phyloP scores from a whole-genome alignment of 2,329 filamentous ascomycete species.

The Leptodontidium sp. region DNA sequence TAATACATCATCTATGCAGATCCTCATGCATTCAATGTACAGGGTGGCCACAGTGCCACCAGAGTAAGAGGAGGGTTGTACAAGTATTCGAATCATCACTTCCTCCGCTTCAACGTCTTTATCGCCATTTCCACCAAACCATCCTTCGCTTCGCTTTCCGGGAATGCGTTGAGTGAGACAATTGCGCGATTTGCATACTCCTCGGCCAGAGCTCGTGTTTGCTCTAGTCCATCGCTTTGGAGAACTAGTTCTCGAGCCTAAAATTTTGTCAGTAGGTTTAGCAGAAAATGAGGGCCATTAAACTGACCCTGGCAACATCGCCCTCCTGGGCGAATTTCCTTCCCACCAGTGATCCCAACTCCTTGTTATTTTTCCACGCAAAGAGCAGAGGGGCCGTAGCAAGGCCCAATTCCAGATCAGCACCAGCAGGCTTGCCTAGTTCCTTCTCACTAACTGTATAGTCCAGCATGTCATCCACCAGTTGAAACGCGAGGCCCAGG shows the following conservation, averaged over 20 bases:
- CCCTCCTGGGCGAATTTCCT: slow-evolving; percentile 87
- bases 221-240: slow-evolving; percentile 85
- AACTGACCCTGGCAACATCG: slow-evolving; percentile 83
- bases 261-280: slow-evolving; percentile 31
- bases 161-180: slow-evolving; percentile 82
- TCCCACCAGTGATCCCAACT: slow-evolving; percentile 87
- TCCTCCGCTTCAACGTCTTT: slow-evolving; percentile 88
- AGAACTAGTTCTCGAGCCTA: slow-evolving; percentile 89
- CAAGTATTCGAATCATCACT: slow-evolving; percentile 58
- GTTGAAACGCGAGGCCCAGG: slow-evolving; percentile 91
- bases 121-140: slow-evolving; percentile 93
- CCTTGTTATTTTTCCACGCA: slow-evolving; percentile 89
- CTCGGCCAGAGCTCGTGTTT: slow-evolving; percentile 88
- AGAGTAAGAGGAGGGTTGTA: slow-evolving; percentile 33
- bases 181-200: slow-evolving; percentile 91
- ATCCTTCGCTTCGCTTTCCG: slow-evolving; percentile 92
- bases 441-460: slow-evolving; percentile 88
- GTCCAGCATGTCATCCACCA: slow-evolving; percentile 97
- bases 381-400: slow-evolving; percentile 94
- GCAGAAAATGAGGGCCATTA: background rate
- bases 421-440: slow-evolving; percentile 92
- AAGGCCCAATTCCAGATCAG: slow-evolving; percentile 90
- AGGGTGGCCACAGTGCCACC: slow-evolving; percentile 29
- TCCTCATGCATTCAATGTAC: slow-evolving; percentile 31
- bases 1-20: slow-evolving; percentile 31